A percentile compares a stretch with the other conserved stretches of the same genome.
Evolutionary conservation across 495 filamentous ascomycete species (phyloP).

Genomic region (Amphirosellinia nigrospora): DNA sequence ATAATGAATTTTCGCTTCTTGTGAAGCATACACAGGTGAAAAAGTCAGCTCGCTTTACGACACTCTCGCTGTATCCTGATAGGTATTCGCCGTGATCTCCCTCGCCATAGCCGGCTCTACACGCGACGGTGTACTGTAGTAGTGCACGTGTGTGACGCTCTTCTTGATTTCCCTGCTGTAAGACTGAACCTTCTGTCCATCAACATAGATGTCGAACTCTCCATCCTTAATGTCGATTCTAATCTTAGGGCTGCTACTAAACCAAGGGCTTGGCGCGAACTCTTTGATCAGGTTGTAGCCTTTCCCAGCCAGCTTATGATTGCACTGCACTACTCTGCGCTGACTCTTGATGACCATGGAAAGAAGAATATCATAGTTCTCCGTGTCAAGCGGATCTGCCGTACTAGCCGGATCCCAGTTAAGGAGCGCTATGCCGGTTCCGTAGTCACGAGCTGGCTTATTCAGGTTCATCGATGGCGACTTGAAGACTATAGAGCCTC

Average conservation of each 20-base stretch:
- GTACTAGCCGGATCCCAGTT: slow-evolving; percentile 14
- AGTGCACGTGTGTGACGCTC: slow-evolving; percentile 21
- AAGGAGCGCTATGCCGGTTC: slow-evolving; percentile 19
- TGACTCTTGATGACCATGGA: slow-evolving; percentile 16
- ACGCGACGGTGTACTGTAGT: slow-evolving; percentile 21
- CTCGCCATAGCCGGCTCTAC: slow-evolving; percentile 16
- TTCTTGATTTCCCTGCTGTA: slow-evolving; percentile 17
- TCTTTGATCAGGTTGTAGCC: slow-evolving; percentile 13
- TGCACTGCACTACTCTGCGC: slow-evolving; percentile 14
- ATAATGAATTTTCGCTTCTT: not conserved
- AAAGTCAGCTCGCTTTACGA: not conserved
- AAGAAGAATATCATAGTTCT: slow-evolving; percentile 21
- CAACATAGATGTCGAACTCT: slow-evolving; percentile 13
- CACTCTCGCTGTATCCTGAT: slow-evolving; percentile 9
- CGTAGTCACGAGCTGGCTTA: slow-evolving; percentile 4
- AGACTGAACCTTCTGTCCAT: slow-evolving; percentile 8
- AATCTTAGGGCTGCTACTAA: slow-evolving; percentile 10
- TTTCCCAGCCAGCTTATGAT: slow-evolving; percentile 14
- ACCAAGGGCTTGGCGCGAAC: slow-evolving; percentile 16
- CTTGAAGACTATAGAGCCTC: slow-evolving; percentile 18
- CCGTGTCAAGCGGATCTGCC: slow-evolving; percentile 10
- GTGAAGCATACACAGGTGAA: not conserved
- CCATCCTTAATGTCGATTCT: slow-evolving; percentile 8
- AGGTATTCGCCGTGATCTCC: slow-evolving; percentile 18
- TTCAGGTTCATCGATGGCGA: slow-evolving; percentile 18